phyloP scores from a whole-genome alignment of 805 yeast species.

The Candida boleticola region DNA sequence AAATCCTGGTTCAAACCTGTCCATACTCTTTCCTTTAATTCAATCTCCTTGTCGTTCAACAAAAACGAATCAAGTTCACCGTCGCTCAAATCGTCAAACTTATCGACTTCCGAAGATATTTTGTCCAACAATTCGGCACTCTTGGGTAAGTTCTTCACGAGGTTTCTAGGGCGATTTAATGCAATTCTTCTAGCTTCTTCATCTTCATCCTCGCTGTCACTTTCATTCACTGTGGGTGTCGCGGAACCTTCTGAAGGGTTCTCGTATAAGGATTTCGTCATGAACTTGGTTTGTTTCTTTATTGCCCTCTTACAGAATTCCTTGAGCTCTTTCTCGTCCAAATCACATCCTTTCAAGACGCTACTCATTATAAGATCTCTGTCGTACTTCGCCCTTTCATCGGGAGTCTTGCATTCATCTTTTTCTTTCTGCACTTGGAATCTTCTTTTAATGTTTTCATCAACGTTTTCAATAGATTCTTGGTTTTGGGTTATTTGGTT shows the following conservation, averaged over 20 bases:
- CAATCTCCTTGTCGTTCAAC: conserved; percentile 66
- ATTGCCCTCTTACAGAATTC: conserved; percentile 20
- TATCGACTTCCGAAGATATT: conserved; percentile 59
- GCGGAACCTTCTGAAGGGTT: conserved; percentile 19
- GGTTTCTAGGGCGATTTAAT: conserved; percentile 42
- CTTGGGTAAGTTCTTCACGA: conserved; percentile 54
- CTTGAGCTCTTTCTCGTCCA: conserved; percentile 24
- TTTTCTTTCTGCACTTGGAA: neutral
- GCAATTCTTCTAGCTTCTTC: conserved; percentile 17
- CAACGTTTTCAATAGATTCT: conserved; percentile 19
- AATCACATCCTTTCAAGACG: conserved; percentile 29
- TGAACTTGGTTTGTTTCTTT: conserved; percentile 18
- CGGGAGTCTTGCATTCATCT: neutral
- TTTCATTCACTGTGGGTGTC: conserved; percentile 1
- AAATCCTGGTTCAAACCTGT: conserved; percentile 85
- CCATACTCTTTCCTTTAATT: conserved; percentile 83
- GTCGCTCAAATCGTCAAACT: conserved; percentile 68
- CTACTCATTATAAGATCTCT: conserved; percentile 18
- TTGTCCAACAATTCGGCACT: conserved; percentile 51
- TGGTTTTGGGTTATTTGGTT: conserved; percentile 24
- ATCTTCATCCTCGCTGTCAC: conserved; percentile 9
- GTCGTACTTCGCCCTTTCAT: conserved; percentile 14
- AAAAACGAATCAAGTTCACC: conserved; percentile 67
- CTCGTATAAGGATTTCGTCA: conserved; percentile 19
- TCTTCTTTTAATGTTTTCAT: conserved; percentile 3